Base-by-base conservation (phyloP, 257 asterid species). In the Leptodermis oblonga region DNA sequence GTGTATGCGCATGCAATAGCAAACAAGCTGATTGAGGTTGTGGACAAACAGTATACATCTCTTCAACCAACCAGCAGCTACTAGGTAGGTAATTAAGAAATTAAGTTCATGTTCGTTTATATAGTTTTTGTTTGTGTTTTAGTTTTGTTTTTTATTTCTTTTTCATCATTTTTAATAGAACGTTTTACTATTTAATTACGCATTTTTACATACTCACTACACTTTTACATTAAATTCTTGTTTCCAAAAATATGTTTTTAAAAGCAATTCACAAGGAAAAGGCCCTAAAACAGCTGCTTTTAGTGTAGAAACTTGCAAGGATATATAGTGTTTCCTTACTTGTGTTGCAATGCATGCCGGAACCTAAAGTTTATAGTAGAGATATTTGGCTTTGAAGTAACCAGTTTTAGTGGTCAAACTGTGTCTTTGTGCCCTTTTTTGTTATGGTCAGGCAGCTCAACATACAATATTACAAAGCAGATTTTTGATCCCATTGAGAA, bases 1-100 rank as follows among this genome's bases (percentile, higher is more conserved):
- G 96, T 92, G 62, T 86, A 90, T 75, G 95, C 96, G 3, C 88
- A 95, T 76, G 93, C 96, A 33, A 74, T 92, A 69, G 97, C 98
- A 14, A 88, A 88, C 84, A 90, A 86, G 85, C 87, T 92, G 10
- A 88, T 90, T 75, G 96, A 90, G 65, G 94, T 81, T 64, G 91
- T 87, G 76, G 96, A 88, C 71, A 87, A 87, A 74, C 90, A 84
- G 56, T 87, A 87, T 73, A 84, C 95, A 37, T 83, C 93, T 26
- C 72, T 79, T 72, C 85, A 83, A 78, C 86, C 91, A 76, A 67
- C 86, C n/a, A 83, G 74, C 62, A 88, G 85, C 85, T 88, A 83
- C 61, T 81, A 80, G 84, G 53, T 81, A 80, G 86, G 80, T 78
- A 48, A 49, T 52, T 52, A 10, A 39, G n/a, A n/a, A n/a, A n/a